Base-by-base conservation (phyloP, 73 alveolate species). In the Stentor roeselii region DNA sequence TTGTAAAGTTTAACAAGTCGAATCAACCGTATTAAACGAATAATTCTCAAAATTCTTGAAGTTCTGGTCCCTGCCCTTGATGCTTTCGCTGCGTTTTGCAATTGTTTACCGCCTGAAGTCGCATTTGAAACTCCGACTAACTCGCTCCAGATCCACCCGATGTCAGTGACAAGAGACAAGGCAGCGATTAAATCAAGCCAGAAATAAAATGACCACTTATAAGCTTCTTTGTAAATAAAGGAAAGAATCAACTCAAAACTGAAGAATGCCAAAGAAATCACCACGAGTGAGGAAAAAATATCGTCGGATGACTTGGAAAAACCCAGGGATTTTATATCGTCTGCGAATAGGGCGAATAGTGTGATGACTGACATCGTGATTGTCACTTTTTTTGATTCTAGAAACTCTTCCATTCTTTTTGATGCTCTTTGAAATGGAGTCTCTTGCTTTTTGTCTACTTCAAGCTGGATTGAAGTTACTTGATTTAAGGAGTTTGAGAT, bases 311-410 rank as follows among this genome's bases (percentile, higher is more conserved):
- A 67, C 84, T 84, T 87, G 35, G 88, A 74, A 60, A 84, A 82
- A 30, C 92, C 92, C 14, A 89, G 59, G 30, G 78, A 87, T 84
- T 96, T 86, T 15, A 95, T 78, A 82, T 95, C 99, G 82, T 93
- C 98, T 14, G 98, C 97, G 83, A 95, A 93, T 3, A 95, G 87
- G 15, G 97, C 94, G 75, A 91, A 95, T 76, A 95, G 41, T 14
- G 99, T 95, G 41, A 95, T 75, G 3, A 87, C 36, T 39, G 93
- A 83, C 94, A 95, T 92, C 77, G 85, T 60, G 21, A 85, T 77
- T 30, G 84, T 59, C 36, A 75, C 87, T 21, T 21, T 21, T 21
- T 67, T 67, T 30, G 80, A 67, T 67, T 67, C 80, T 34, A 67
- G 80, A 32, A 67, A 67, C 15, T 1, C 34, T 0, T 27, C 14